These are phyloP conservation scores for Backusella morwellensis DNA, from an alignment of 192 early-diverging fungal species.

Conservation along the genomic window DNA sequence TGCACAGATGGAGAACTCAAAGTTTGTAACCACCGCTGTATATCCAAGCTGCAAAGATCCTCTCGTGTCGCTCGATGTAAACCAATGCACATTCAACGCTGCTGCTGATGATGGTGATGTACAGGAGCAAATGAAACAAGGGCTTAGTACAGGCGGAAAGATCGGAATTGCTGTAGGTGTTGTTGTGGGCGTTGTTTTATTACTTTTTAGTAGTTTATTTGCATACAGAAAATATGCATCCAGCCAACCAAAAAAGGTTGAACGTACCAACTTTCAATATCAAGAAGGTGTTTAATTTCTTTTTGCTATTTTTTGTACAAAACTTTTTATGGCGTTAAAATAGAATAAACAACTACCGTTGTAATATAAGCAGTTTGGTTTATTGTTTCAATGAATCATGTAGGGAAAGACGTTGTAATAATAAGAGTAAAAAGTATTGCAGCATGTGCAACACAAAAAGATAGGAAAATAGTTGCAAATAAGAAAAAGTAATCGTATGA, in stretches of 20 bases:
- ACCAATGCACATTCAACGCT: neutral
- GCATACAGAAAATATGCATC: neutral
- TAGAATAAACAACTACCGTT: too few relatives aligned
- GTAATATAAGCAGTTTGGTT: too few relatives aligned
- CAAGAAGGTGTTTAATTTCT: neutral
- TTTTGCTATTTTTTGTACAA: too few relatives aligned
- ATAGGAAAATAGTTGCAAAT: too few relatives aligned
- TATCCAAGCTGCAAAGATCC: constrained; percentile 13
- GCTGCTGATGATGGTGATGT: neutral
- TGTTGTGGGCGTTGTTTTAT: constrained; percentile 1
- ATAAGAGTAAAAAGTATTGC: too few relatives aligned
- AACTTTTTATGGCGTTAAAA: too few relatives aligned
- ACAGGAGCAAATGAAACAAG: neutral
- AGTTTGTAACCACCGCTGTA: neutral
- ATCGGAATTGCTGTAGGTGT: constrained; percentile 12
- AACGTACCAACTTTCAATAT: neutral
- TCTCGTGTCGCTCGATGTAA: neutral
- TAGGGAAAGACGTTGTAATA: too few relatives aligned
- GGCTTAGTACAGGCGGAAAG: neutral
- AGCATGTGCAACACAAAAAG: too few relatives aligned
- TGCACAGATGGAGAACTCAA: neutral
- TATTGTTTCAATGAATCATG: too few relatives aligned
- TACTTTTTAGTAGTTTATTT: neutral
- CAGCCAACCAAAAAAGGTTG: neutral
- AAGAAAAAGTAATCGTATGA: too few relatives aligned